Conservation (phyloP, 2,329 filamentous ascomycete genomes). For the Claviceps sp. region DNA sequence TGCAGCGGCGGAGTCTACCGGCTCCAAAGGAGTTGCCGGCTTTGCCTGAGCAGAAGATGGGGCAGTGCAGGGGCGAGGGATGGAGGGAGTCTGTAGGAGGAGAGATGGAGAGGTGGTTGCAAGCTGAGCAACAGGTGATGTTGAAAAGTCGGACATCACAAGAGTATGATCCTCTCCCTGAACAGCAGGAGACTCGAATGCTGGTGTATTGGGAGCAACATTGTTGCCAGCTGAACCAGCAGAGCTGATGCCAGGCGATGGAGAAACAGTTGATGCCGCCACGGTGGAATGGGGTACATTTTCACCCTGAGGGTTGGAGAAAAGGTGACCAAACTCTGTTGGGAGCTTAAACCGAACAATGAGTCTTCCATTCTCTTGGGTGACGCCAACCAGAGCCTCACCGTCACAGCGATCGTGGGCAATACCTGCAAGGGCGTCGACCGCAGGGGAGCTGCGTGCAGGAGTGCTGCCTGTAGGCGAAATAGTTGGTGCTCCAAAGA, state of each 20-base stretch:
- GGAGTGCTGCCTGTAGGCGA: conserved; percentile 4
- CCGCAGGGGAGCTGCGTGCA: conserved; percentile 3
- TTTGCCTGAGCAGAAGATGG: not conserved
- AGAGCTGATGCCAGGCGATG: conserved; percentile 12
- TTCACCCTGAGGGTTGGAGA: conserved; percentile 16
- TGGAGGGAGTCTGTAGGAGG: not conserved
- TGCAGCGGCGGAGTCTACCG: not conserved
- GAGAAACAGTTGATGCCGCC: conserved; percentile 12
- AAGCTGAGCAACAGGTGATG: not conserved
- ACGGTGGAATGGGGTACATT: conserved; percentile 14
- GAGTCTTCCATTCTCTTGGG: conserved; percentile 16
- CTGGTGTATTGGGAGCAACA: not conserved
- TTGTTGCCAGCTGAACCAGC: not conserved
- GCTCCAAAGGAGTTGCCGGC: not conserved
- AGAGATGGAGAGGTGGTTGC: not conserved
- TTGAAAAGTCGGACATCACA: not conserved
- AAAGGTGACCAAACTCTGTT: conserved; percentile 16
- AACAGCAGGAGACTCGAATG: not conserved
- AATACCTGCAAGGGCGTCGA: conserved; percentile 16
- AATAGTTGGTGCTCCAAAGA: conserved; percentile 16
- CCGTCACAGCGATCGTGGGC: conserved; percentile 14
- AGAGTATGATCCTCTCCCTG: conserved; percentile 2
- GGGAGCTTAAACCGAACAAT: conserved; percentile 26
- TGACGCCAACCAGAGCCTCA: conserved; percentile 18
- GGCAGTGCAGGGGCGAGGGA: not conserved